Evolutionary conservation across 225 moss, liverwort and hornwort genomes (phyloP).

Genomic region (Sphagnum tenellum): DNA sequence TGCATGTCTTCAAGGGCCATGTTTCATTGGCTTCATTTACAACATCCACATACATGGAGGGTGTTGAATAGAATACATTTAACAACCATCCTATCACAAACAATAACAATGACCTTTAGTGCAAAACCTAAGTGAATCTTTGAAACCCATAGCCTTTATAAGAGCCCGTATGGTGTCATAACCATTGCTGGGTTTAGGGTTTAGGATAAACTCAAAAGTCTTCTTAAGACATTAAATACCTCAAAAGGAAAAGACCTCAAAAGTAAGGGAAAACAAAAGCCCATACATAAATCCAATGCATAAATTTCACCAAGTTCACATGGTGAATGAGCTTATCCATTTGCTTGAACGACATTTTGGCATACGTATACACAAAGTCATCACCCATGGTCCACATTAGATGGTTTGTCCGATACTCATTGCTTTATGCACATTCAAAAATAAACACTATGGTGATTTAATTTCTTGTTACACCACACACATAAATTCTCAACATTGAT

Average conservation of each 20-base stretch:
- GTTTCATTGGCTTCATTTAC: slow-evolving; percentile 79
- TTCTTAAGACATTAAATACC: too few relatives aligned
- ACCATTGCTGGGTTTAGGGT: too few relatives aligned
- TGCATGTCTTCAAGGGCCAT: slow-evolving; percentile 83
- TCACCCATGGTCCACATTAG: slow-evolving; percentile 97
- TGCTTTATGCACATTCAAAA: slow-evolving; percentile 26
- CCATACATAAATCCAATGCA: too few relatives aligned
- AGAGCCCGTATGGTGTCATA: too few relatives aligned
- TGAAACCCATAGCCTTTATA: background rate
- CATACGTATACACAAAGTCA: slow-evolving; percentile 89
- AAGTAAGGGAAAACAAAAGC: too few relatives aligned
- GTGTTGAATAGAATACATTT: slow-evolving; percentile 88
- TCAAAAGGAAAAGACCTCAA: too few relatives aligned
- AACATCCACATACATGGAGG: slow-evolving; percentile 81
- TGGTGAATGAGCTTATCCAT: slow-evolving; percentile 98
- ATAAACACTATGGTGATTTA: too few relatives aligned
- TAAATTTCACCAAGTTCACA: slow-evolving; percentile 74
- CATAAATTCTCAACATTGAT: too few relatives aligned
- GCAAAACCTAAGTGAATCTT: background rate
- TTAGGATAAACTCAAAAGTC: too few relatives aligned
- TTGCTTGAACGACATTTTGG: slow-evolving; percentile 94
- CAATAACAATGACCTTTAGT: background rate
- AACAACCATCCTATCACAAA: slow-evolving; percentile 72
- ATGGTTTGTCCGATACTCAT: slow-evolving; percentile 66
- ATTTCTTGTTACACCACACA: too few relatives aligned